These are phyloP conservation scores for Acrodontium crateriforme DNA, from an alignment of 2,329 filamentous ascomycete genomes.

Conservation along the genomic window DNA sequence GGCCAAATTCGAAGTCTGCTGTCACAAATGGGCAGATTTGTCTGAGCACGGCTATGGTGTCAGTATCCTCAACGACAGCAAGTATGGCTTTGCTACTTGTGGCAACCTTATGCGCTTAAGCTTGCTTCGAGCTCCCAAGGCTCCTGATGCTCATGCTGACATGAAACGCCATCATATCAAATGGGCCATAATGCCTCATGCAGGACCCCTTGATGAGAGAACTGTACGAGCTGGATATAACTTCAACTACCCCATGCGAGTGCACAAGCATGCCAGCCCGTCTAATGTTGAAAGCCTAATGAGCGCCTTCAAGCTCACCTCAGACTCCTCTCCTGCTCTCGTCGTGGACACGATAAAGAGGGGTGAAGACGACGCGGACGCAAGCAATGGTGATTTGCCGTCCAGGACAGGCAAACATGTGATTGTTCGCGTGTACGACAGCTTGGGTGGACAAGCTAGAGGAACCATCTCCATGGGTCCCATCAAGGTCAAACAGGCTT, in stretches of 20 bases:
- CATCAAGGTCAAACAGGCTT: conserved; percentile 60
- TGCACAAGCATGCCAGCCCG: conserved; percentile 30
- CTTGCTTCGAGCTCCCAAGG: conserved; percentile 75
- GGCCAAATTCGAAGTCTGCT: conserved; percentile 96
- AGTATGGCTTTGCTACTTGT: conserved; percentile 86
- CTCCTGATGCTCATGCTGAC: conserved; percentile 83
- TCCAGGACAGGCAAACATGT: conserved; percentile 55
- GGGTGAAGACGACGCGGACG: conserved; percentile 45
- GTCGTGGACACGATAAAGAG: conserved; percentile 85
- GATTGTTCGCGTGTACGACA: conserved; percentile 76
- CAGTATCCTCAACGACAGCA: conserved; percentile 85
- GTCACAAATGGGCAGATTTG: conserved; percentile 85
- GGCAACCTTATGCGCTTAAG: conserved; percentile 84
- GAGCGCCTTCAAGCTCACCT: conserved; percentile 50
- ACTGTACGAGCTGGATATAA: conserved; percentile 77
- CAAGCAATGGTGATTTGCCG: conserved; percentile 42
- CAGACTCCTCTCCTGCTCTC: conserved; percentile 29
- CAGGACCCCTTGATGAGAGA: conserved; percentile 52
- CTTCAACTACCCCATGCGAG: conserved; percentile 70
- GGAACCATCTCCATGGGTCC: conserved; percentile 52
- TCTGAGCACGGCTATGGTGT: conserved; percentile 82
- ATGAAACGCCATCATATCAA: conserved; percentile 74
- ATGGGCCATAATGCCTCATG: conserved; percentile 82
- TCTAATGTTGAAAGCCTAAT: conserved; percentile 19
- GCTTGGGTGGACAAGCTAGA: conserved; percentile 65